These are phyloP conservation scores for Alectoria sarmentosa DNA, from an alignment of 495 filamentous ascomycete genomes.

Conservation along the genomic window DNA sequence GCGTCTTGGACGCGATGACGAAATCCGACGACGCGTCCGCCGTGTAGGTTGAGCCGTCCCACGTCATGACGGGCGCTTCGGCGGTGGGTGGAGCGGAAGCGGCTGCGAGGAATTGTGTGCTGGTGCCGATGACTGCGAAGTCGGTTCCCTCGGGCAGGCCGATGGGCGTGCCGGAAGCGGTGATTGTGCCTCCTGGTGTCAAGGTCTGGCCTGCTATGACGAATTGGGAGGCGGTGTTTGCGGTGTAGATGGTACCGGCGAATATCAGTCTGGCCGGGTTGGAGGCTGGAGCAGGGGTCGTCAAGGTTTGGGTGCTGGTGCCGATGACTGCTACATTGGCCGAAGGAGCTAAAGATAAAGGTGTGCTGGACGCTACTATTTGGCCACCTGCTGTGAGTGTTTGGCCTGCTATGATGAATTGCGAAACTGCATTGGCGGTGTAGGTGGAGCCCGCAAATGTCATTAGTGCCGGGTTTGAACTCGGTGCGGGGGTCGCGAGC, in stretches of 20 bases:
- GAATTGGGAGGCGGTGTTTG: conserved; percentile 12
- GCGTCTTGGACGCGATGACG: conserved; percentile 18
- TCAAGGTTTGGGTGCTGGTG: neutral
- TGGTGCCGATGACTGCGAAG: conserved; percentile 13
- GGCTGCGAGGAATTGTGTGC: conserved; percentile 6
- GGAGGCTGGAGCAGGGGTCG: neutral
- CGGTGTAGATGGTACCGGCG: conserved; percentile 10
- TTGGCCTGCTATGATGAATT: conserved; percentile 8
- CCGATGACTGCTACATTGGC: conserved; percentile 4
- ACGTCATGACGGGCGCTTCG: conserved; percentile 1
- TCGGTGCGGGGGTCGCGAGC: neutral
- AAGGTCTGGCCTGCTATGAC: conserved; percentile 4
- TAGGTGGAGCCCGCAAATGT: conserved; percentile 7
- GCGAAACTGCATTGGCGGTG: conserved; percentile 1
- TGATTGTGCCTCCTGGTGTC: conserved; percentile 6
- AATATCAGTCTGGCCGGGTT: conserved; percentile 10
- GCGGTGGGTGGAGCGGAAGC: neutral
- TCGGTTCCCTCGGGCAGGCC: neutral
- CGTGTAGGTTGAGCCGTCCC: conserved; percentile 9
- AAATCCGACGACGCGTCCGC: conserved; percentile 13
- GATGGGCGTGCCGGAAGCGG: conserved; percentile 12
- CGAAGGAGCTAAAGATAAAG: neutral
- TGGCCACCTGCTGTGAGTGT: conserved; percentile 11
- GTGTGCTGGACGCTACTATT: conserved; percentile 4
- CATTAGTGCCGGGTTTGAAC: neutral